phyloP scores from a whole-genome alignment of 2,329 filamentous ascomycete genomes.

The Mariannaea elegans region DNA sequence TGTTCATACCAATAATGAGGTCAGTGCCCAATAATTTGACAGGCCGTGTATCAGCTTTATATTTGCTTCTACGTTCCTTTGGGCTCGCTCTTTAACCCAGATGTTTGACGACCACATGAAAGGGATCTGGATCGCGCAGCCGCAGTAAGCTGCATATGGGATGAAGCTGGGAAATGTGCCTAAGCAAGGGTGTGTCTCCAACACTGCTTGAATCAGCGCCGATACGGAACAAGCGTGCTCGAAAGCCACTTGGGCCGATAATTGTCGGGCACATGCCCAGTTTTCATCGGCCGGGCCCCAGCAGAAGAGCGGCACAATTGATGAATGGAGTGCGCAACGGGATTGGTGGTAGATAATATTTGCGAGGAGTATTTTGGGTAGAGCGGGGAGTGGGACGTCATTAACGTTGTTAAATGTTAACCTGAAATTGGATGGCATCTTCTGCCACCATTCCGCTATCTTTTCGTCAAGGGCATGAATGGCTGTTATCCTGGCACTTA shows the following conservation, averaged over 20 bases:
- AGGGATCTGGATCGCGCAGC: slow-evolving; percentile 34
- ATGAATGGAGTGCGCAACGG: slow-evolving; percentile 32
- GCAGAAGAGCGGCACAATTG: slow-evolving; percentile 34
- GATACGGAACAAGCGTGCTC: slow-evolving; percentile 32
- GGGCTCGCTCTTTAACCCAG: slow-evolving; percentile 21
- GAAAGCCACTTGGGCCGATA: slow-evolving; percentile 34
- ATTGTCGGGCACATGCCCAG: slow-evolving; percentile 24
- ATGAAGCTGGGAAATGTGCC: slow-evolving; percentile 29
- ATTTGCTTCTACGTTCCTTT: slow-evolving; percentile 26
- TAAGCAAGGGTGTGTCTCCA: not conserved
- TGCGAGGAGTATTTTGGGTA: slow-evolving; percentile 8
- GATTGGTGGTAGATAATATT: slow-evolving; percentile 32
- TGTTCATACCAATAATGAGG: slow-evolving; percentile 5
- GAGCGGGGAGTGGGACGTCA: not conserved
- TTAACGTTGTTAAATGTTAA: not conserved
- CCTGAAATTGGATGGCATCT: not conserved
- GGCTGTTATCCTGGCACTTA: not conserved
- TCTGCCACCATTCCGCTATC: slow-evolving; percentile 21
- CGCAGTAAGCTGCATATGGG: slow-evolving; percentile 32
- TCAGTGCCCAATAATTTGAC: slow-evolving; percentile 17
- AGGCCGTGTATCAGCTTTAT: slow-evolving; percentile 24
- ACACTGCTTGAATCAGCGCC: slow-evolving; percentile 5
- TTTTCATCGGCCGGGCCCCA: slow-evolving; percentile 20
- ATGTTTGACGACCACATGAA: slow-evolving; percentile 34
- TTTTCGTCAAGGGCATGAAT: slow-evolving; percentile 17